Evolutionary conservation across 495 filamentous ascomycete genomes (phyloP).

Genomic region (Neurospora discreta): DNA sequence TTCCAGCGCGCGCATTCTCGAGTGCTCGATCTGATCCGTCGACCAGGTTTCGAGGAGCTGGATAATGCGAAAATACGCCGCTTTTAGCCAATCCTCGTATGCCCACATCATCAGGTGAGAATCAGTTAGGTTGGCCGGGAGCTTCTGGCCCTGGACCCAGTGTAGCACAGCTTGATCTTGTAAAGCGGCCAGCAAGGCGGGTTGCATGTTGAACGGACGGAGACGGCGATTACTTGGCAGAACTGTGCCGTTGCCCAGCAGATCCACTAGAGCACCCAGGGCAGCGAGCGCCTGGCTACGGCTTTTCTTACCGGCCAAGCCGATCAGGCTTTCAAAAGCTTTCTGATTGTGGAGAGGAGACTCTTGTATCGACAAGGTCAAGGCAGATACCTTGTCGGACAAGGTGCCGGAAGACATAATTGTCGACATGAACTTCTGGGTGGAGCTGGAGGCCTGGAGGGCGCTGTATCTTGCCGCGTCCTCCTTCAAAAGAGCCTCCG

Average conservation of each 20-base stretch:
- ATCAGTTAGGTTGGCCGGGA: constrained; percentile 60
- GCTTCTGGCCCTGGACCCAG: constrained; percentile 54
- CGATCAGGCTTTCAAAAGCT: constrained; percentile 70
- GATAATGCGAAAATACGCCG: constrained; percentile 79
- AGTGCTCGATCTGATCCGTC: constrained; percentile 86
- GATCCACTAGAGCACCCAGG: constrained; percentile 81
- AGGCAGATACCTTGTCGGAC: constrained; percentile 89
- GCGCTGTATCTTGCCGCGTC: constrained; percentile 56
- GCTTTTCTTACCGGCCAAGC: constrained; percentile 75
- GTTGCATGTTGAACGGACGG: constrained; percentile 66
- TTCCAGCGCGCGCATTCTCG: constrained; percentile 71
- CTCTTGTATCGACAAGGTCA: constrained; percentile 89
- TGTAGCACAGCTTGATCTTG: constrained; percentile 38
- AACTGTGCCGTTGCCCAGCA: constrained; percentile 77
- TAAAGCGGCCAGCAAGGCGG: constrained; percentile 58
- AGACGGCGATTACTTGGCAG: constrained; percentile 75
- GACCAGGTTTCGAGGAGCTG: constrained; percentile 85
- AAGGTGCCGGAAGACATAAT: constrained; percentile 95
- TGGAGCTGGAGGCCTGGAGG: constrained; percentile 50
- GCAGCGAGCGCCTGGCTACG: constrained; percentile 91
- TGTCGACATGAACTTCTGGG: constrained; percentile 85
- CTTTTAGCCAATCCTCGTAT: constrained; percentile 91
- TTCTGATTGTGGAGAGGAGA: constrained; percentile 88
- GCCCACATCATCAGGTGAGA: constrained; percentile 79
- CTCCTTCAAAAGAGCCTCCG: constrained; percentile 57